These are phyloP conservation scores for Chlamydomonas incerta DNA, from an alignment of 139 green algal species.

Conservation along the genomic window DNA sequence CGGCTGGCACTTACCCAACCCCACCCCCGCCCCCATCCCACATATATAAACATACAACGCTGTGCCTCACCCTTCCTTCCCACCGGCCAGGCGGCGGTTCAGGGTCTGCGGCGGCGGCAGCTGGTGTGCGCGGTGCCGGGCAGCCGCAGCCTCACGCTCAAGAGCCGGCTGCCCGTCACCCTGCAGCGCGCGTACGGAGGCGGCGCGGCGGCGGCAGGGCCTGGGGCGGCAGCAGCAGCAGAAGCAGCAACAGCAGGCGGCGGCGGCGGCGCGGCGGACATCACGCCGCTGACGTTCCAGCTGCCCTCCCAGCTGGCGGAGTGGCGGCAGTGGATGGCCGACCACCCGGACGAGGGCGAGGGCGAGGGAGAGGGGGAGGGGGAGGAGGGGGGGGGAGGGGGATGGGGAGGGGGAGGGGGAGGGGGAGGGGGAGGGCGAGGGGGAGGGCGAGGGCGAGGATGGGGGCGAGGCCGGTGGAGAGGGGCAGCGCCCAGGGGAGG, in stretches of 20 bases:
- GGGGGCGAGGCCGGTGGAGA: too few relatives aligned
- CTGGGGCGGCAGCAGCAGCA: too few relatives aligned
- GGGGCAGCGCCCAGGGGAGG: too few relatives aligned
- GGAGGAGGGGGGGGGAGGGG: too few relatives aligned
- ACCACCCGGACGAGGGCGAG: not conserved
- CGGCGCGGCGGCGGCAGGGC: not conserved
- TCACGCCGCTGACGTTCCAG: constrained; percentile 55
- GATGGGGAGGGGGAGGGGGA: too few relatives aligned
- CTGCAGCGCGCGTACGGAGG: not conserved
- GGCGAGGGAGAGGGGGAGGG: too few relatives aligned
- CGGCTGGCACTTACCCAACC: too few relatives aligned
- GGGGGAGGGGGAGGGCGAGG: too few relatives aligned
- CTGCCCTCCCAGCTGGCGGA: constrained; percentile 46
- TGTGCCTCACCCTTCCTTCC: not conserved
- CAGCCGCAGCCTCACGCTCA: constrained; percentile 50
- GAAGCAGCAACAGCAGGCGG: too few relatives aligned
- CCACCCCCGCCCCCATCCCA: too few relatives aligned
- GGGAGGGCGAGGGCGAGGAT: too few relatives aligned
- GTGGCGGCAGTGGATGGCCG: constrained; percentile 43
- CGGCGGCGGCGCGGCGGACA: constrained; percentile 17
- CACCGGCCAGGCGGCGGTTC: constrained; percentile 16
- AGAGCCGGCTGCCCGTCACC: constrained; percentile 45
- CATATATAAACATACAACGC: too few relatives aligned
- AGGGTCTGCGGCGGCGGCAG: constrained; percentile 44
- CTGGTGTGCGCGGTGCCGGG: constrained; percentile 61